These are phyloP conservation scores for Eleusine indica DNA, from an alignment of 176 grass and related monocot species.

Conservation along the genomic window DNA sequence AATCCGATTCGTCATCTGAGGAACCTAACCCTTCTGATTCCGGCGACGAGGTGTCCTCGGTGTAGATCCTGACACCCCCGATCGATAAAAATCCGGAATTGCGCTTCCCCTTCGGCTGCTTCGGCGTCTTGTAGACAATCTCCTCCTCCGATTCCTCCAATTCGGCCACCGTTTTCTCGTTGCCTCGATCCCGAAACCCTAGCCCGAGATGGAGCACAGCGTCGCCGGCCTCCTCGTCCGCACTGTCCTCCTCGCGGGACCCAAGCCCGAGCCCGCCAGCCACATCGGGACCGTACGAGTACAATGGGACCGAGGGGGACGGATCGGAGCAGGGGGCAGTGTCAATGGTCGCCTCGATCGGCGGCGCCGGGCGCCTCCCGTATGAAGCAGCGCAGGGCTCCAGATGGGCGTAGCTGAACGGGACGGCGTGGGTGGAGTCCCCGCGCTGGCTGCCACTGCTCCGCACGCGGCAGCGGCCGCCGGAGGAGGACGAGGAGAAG, in stretches of 20 bases:
- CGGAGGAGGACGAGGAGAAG: conserved; percentile 44
- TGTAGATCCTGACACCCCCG: conserved; percentile 79
- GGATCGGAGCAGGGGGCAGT: conserved; percentile 43
- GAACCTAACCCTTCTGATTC: conserved; percentile 54
- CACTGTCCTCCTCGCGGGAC: conserved; percentile 44
- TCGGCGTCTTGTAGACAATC: conserved; percentile 44
- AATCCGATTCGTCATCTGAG: conserved; percentile 45
- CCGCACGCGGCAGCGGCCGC: conserved; percentile 6
- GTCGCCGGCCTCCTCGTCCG: conserved; percentile 34
- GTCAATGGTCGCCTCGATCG: conserved; percentile 37
- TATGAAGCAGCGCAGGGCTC: conserved; percentile 15
- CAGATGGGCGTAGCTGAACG: conserved; percentile 40
- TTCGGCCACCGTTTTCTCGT: conserved; percentile 32
- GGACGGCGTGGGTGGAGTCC: conserved; percentile 29
- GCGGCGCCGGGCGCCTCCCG: neutral
- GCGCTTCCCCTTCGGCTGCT: conserved; percentile 33
- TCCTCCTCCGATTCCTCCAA: conserved; percentile 38
- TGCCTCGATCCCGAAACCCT: conserved; percentile 49
- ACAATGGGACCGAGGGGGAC: conserved; percentile 35
- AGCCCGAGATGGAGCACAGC: conserved; percentile 45
- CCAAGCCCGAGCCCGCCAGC: conserved; percentile 40
- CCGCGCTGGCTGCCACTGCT: neutral
- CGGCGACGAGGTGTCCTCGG: conserved; percentile 70
- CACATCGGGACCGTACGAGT: conserved; percentile 54
- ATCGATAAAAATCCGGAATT: conserved; percentile 70